Evolutionary conservation across 1,139 yeast species (phyloP).

Genomic region (Blastobotrys apis): DNA sequence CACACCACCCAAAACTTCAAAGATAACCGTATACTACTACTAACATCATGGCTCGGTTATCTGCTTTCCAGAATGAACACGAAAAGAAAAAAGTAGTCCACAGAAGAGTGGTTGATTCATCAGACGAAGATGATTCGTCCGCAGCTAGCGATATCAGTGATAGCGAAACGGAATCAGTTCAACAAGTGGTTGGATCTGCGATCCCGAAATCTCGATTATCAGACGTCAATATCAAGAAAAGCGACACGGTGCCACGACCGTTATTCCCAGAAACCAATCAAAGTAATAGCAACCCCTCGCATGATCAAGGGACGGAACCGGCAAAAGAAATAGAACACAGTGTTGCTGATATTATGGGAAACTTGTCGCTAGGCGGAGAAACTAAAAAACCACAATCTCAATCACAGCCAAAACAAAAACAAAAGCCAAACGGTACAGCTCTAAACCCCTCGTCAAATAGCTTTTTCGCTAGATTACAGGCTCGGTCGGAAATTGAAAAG

Average conservation of each 20-base stretch:
- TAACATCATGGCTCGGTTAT: neutral
- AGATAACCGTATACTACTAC: neutral
- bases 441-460: neutral
- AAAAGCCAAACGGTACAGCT: neutral
- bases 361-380: neutral
- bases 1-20: neutral
- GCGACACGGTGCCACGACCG: neutral
- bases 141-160: neutral
- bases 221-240: neutral
- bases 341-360: neutral
- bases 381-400: too few species aligned
- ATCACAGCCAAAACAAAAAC: too few species aligned
- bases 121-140: neutral
- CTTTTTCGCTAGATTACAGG: neutral
- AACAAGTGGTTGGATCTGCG: neutral
- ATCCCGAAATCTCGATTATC: neutral
- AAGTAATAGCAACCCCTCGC: too few species aligned
- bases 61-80: neutral
- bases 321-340: neutral
- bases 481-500: neutral
- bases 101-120: neutral
- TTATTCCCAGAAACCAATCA: neutral
- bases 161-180: neutral
- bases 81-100: neutral
- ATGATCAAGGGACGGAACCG: neutral